Percentiles rank a stretch among this genome's conserved stretches.
Conservation (phyloP, 2,329 filamentous ascomycete genomes). For the Xylariaceae sp. region DNA sequence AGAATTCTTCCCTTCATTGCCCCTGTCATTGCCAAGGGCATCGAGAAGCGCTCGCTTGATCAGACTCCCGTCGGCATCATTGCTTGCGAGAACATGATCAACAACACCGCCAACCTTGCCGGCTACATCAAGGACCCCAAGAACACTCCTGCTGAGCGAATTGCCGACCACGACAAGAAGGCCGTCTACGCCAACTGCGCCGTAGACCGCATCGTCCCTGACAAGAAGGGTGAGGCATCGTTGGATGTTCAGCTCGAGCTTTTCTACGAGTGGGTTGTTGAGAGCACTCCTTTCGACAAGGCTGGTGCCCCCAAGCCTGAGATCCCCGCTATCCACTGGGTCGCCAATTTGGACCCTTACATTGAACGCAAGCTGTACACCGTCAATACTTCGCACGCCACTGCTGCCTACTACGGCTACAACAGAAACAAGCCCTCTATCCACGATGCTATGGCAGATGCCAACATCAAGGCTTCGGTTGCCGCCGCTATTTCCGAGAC, state of each 20-base stretch:
- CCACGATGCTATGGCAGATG: constrained; percentile 80
- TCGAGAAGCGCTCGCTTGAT: constrained; percentile 67
- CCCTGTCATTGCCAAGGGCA: constrained; percentile 89
- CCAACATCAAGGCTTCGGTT: constrained; percentile 75
- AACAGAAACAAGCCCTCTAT: constrained; percentile 81
- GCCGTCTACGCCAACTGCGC: constrained; percentile 95
- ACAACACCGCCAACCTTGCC: constrained; percentile 84
- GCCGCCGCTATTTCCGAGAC: constrained; percentile 80
- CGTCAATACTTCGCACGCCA: constrained; percentile 97
- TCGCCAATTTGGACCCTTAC: constrained; percentile 85
- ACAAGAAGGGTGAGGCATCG: constrained; percentile 74
- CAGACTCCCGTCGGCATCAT: constrained; percentile 78
- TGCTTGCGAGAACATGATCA: constrained; percentile 97
- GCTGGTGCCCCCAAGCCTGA: constrained; percentile 30
- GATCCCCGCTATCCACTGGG: constrained; percentile 78
- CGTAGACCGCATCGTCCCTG: constrained; percentile 96
- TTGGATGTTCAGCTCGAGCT: constrained; percentile 95
- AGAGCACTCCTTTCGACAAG: constrained; percentile 72
- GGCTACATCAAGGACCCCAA: constrained; percentile 71
- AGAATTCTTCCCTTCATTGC: constrained; percentile 96
- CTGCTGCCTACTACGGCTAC: constrained; percentile 93
- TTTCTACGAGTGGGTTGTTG: constrained; percentile 99
- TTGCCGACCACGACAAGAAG: constrained; percentile 65
- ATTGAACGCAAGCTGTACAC: constrained; percentile 99
- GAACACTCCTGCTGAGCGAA: constrained; percentile 65